Percentiles rank a stretch among this genome's conserved stretches.
These are phyloP conservation scores for Novymonas esmeraldas DNA, from an alignment of 208 protist genomes.

Conservation along the genomic window DNA sequence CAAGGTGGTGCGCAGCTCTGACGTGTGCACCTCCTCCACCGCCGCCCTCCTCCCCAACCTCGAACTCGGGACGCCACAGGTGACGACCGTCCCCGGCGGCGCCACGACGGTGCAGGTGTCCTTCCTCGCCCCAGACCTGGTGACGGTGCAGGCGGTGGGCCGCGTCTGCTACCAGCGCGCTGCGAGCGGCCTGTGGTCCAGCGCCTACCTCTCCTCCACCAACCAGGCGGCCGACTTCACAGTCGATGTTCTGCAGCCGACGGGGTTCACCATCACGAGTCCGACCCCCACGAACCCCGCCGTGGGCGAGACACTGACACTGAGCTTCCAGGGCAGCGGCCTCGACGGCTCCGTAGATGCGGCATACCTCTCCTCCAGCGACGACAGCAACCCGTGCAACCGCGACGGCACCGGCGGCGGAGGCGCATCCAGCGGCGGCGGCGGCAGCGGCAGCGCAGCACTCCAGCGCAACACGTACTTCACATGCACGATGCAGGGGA, in stretches of 20 bases:
- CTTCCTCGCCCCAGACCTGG: constrained; percentile 73
- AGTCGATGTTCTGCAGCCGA: constrained; percentile 83
- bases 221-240: constrained; percentile 61
- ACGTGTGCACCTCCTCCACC: constrained; percentile 55
- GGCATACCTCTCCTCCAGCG: constrained; percentile 59
- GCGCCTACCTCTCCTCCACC: constrained; percentile 48
- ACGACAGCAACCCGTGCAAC: constrained; percentile 38
- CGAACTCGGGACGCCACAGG: constrained; percentile 38
- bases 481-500: constrained; percentile 43
- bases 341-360: constrained; percentile 56
- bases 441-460: neutral
- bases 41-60: constrained; percentile 70
- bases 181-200: constrained; percentile 49
- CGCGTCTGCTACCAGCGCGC: constrained; percentile 78
- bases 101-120: constrained; percentile 29
- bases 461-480: constrained; percentile 16
- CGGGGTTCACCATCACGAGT: constrained; percentile 50
- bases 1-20: constrained; percentile 48
- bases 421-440: neutral
- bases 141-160: constrained; percentile 50
- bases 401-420: constrained; percentile 1
- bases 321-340: constrained; percentile 69
- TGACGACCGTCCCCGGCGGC: neutral
- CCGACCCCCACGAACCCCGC: constrained; percentile 32
- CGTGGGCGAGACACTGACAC: constrained; percentile 51